phyloP scores from a whole-genome alignment of 768 basidiomycete genomes.

The Pleurotus tuoliensis region DNA sequence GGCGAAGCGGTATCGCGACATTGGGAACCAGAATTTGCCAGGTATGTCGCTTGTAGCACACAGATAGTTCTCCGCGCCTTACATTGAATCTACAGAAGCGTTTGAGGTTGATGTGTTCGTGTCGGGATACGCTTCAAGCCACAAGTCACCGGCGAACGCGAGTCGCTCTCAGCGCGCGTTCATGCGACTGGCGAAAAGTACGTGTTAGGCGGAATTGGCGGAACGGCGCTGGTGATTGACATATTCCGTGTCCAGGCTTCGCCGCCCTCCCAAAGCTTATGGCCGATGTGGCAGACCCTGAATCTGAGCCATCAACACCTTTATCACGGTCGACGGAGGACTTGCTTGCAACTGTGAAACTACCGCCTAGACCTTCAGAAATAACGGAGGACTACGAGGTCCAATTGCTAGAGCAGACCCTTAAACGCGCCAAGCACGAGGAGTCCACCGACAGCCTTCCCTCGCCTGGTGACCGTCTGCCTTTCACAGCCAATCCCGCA shows the following conservation, averaged over 20 bases:
- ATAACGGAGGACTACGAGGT: conserved; percentile 57
- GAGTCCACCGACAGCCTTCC: conserved; percentile 6
- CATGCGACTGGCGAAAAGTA: conserved; percentile 74
- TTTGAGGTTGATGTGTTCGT: conserved; percentile 74
- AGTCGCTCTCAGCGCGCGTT: conserved; percentile 77
- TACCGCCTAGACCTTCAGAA: conserved; percentile 58
- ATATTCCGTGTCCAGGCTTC: conserved; percentile 44
- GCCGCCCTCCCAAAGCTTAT: conserved; percentile 66
- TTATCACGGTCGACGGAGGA: conserved; percentile 46
- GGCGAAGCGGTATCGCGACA: conserved; percentile 40
- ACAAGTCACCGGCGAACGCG: conserved; percentile 53
- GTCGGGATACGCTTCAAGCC: conserved; percentile 70
- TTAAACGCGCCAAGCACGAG: conserved; percentile 30
- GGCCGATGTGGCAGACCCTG: conserved; percentile 19
- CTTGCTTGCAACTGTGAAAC: conserved; percentile 37
- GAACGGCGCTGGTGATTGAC: too few species aligned
- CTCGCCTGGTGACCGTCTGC: background rate
- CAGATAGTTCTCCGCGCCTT: background rate
- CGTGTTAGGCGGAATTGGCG: conserved; percentile 2
- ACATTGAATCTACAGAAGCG: conserved; percentile 28
- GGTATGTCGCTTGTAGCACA: conserved; percentile 18
- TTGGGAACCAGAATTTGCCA: conserved; percentile 14
- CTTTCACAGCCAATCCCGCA: background rate
- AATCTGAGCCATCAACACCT: conserved; percentile 23
- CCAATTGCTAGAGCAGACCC: conserved; percentile 50